Evolutionary conservation across 352 stramenopile genomes (phyloP).

Genomic region (Plasmopara muralis): DNA sequence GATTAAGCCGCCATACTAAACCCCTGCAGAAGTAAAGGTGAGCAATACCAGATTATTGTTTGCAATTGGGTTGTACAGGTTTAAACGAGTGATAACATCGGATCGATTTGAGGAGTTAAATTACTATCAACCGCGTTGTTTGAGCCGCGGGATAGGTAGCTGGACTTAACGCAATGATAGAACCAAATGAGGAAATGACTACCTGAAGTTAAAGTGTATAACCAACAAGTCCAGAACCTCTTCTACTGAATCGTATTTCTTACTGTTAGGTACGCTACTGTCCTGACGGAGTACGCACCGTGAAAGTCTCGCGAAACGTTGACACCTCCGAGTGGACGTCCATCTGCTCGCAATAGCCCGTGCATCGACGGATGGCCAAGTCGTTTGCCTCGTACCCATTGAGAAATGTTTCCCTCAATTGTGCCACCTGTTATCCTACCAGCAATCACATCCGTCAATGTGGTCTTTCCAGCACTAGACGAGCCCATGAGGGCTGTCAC

Average conservation of each 20-base stretch:
- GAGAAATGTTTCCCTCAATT: conserved; percentile 47
- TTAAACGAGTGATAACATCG: too few relatives aligned
- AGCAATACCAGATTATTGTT: too few relatives aligned
- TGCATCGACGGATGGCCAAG: conserved; percentile 39
- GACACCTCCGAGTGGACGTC: conserved; percentile 80
- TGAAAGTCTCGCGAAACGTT: conserved; percentile 83
- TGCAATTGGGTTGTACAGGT: too few relatives aligned
- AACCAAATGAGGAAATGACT: too few relatives aligned
- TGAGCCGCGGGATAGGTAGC: too few relatives aligned
- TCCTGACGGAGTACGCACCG: conserved; percentile 70
- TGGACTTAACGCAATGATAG: too few relatives aligned
- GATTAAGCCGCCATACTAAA: too few relatives aligned
- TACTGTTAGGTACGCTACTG: conserved; percentile 15
- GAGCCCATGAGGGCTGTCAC: conserved; percentile 87
- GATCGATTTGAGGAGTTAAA: too few relatives aligned
- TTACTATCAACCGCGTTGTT: too few relatives aligned
- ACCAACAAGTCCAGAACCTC: conserved; percentile 29
- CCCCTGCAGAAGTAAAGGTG: too few relatives aligned
- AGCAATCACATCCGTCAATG: conserved; percentile 89
- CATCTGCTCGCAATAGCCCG: conserved; percentile 72
- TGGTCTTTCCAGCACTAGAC: conserved; percentile 71
- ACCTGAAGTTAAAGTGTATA: conserved; percentile 5
- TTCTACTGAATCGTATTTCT: conserved; percentile 30
- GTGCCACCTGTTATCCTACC: conserved; percentile 58
- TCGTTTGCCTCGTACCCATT: conserved; percentile 38